Evolutionary conservation across 2,329 filamentous ascomycete genomes (phyloP), one percentile per base, ranked within the genome.

Genomic region (Colletotrichum simmondsii): DNA sequence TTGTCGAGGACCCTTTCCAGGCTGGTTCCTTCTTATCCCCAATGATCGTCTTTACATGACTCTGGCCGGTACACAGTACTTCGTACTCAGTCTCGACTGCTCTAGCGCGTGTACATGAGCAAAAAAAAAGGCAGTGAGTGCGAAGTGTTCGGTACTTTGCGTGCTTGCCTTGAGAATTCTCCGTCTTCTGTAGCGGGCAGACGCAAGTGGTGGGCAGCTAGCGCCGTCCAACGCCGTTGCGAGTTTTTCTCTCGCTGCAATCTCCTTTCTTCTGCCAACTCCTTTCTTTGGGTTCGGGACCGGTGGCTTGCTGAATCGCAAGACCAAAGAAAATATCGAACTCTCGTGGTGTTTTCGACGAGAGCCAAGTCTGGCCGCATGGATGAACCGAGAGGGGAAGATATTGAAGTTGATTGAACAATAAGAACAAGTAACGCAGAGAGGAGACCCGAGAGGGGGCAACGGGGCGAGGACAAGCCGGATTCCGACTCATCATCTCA

Each of bases 11-110:
- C 68, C 57, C 46, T 42, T 61, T 52, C 32, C 49, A 49, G 19
- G 59, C 24, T 14, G 32, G 63, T 63, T 60, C 26, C 60, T 71
- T 65, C 60, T 61, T 16, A 42, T 65, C 32, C 46, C 67, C 59
- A 71, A 65, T 65, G 67, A 73, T 73, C 56, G 26, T 52, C 71
- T 35, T 65, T 60, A 65, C 60, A 72, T 65, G 59, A 65, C 66
- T 56, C n/a, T 56, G n/a, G 26, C 68, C 30, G 19, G 42, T 49
- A 22, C 42, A 49, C 7, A 52, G 26, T n/a, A 49, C 26, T 28
- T 28, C 26, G 26, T 1, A 1, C 64, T 19, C 14, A 42, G 37
- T 42, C 32, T 12, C 32, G 32, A 19, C 14, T 42, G 3, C 32
- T 22, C 49, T 24, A 26, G 26, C 26, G 26, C 4, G 16, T 26